Evolutionary conservation across 108 stramenopile genomes (phyloP), one percentile per base, ranked within the genome.

Genomic region (Cyclotella choctawhatcheeana): DNA sequence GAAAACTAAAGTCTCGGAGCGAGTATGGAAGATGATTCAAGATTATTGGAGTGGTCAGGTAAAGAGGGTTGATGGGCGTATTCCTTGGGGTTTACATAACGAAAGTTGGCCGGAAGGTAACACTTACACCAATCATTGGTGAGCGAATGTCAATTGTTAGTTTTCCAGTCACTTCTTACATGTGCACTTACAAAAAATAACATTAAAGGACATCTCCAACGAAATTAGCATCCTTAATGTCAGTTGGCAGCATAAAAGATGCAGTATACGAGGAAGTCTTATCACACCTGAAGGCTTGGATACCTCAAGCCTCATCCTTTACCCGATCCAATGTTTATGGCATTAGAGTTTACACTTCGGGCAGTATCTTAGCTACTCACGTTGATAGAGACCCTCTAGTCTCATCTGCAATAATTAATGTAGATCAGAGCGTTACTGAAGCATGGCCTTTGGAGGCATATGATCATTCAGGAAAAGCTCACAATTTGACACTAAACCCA

Each of bases 401-500:
- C 25, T 82, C 86, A 31, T 86, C 84, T 24, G 93, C 92, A 20
- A 97, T 97, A 53, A 90, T 96, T 62, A 94, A 94, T 70, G 87
- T 93, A 3, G 91, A 58, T 55, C 88, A 92, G 69, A 91, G 93
- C 67, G 85, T 93, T 18, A 87, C 90, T 47, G 93, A 96, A 68
- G 88, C 89, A 2, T 93, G 93, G 93, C 93, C 93, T 14, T 62
- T 94, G 54, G 93, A 94, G 71, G 89, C 89, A 1, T 86, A 93
- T 64, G 91, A 83, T 27, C 91, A 95, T 44, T 91, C 97, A 18
- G 96, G 96, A 13, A 79, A 73, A 33, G 93, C 93, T 5, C 45
- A 87, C 43, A 97, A 97, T 82, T 87, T 98, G 27, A 98, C 97
- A 13, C 90, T 98, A 90, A 83, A 87, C 65, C 95, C 96, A 17